These are phyloP conservation scores for Exophiala bonariae DNA, from an alignment of 2,329 filamentous ascomycete species.

Conservation along the genomic window DNA sequence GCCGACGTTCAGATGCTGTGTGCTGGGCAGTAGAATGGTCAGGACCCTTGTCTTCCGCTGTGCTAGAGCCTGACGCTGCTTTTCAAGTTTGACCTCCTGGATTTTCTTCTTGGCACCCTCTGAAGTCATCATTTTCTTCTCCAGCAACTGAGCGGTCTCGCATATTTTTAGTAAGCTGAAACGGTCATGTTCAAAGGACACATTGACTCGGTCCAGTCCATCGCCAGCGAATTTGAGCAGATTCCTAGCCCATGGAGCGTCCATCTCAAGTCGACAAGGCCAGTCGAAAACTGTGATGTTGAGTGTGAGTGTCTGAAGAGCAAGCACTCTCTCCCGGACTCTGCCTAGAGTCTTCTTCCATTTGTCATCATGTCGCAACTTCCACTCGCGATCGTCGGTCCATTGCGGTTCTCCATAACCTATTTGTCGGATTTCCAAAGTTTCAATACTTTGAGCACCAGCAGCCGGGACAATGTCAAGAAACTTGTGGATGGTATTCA, in stretches of 20 bases:
- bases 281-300: conserved; percentile 25
- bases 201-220: conserved; percentile 19
- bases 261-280: conserved; percentile 22
- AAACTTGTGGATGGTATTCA: conserved; percentile 40
- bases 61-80: conserved; percentile 15
- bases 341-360: conserved; percentile 20
- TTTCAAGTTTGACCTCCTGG: conserved; percentile 15
- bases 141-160: conserved; percentile 14
- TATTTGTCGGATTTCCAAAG: conserved; percentile 21
- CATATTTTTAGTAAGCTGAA: conserved; percentile 16
- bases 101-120: conserved; percentile 22
- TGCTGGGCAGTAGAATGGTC: conserved; percentile 16
- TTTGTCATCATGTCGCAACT: conserved; percentile 23
- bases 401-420: conserved; percentile 26
- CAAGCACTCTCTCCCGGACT: conserved; percentile 18
- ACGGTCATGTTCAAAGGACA: conserved; percentile 21
- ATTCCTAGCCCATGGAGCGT: conserved; percentile 19
- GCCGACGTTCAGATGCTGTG: conserved; percentile 3
- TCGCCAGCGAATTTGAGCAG: conserved; percentile 18
- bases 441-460: conserved; percentile 42
- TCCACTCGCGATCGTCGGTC: conserved; percentile 22
- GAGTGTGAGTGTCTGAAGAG: conserved; percentile 18
- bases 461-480: conserved; percentile 40
- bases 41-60: conserved; percentile 26
- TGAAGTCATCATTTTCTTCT: conserved; percentile 25